Base-by-base conservation (phyloP, 371 early-diverging fungal genomes). In the Mortierella sp. region DNA sequence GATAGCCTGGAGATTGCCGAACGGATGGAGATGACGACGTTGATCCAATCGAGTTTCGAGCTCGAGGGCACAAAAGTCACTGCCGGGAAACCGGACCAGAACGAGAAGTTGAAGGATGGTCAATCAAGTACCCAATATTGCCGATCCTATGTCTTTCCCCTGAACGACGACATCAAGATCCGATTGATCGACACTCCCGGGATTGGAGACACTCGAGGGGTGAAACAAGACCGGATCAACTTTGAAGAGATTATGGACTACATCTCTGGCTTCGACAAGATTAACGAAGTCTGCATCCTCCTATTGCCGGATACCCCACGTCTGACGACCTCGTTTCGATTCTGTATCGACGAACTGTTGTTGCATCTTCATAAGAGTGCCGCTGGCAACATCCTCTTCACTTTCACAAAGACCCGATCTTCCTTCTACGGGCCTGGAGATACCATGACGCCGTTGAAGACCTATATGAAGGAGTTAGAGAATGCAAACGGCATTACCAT, bases 121-220 rank as follows among this genome's bases (percentile, higher is more conserved):
- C 59, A 55, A 21, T 67, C 60, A 23, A 51, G 56, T 21, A 75
- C 68, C 27, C 60, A 68, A 30, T 43, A 24, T n/a, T 68, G 64
- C n/a, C 56, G 51, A 28, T 54, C 46, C 12, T 75, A 75, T 56
- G 51, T 57, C 15, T 75, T 75, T 23, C 50, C 42, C 30, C 39
- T 58, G 27, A 46, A 51, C 48, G 53, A 58, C 9, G 55, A 60
- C 37, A 60, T 32, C 42, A 52, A 52, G 39, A 63, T 72, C 52
- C 56, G 72, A 50, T 64, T 71, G 53, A 71, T 71, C 26, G 72
- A 71, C 34, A 71, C 64, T 44, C 72, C 72, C 14, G 64, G 72
- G 31, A 60, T 71, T 12, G 72, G 72, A 0, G 65, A 71, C 53
- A 71, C 64, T 39, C 59, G 72, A 55, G 72, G 65, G n/a, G 56